These are phyloP conservation scores for Sinapis alba DNA, from an alignment of 441 rosid species.

Conservation along the genomic window DNA sequence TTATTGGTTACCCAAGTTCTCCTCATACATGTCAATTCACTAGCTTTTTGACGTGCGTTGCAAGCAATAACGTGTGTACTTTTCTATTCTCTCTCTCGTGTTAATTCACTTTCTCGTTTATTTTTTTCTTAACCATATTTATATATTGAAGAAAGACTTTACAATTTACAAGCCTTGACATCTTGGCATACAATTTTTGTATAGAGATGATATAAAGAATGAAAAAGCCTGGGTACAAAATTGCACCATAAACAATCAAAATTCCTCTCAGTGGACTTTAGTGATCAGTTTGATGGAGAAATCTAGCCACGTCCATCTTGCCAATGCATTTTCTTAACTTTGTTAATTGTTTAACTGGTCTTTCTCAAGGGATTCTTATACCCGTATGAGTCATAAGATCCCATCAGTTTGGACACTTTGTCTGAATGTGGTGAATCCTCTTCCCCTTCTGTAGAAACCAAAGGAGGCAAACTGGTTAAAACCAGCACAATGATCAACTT, in stretches of 20 bases:
- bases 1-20: slow-evolving; percentile 33
- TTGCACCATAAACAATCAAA: no score
- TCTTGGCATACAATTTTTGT: background rate
- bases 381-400: background rate
- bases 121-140: background rate
- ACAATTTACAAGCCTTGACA: background rate
- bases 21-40: slow-evolving; percentile 13
- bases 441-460: background rate
- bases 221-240: background rate
- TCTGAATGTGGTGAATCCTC: background rate
- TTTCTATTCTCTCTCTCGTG: background rate
- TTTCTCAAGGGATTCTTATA: background rate
- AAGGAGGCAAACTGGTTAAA: background rate
- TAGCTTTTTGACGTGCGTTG: background rate
- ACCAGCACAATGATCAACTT: background rate
- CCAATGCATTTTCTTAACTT: background rate
- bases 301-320: background rate
- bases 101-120: background rate
- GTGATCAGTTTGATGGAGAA: background rate
- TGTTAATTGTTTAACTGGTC: background rate
- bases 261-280: background rate
- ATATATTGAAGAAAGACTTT: background rate
- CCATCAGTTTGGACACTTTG: background rate
- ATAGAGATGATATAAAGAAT: background rate
- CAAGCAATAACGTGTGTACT: slow-evolving; percentile 4